phyloP scores from a whole-genome alignment of 1,284 basidiomycete species.

The Cutaneotrichosporon mucoides region DNA sequence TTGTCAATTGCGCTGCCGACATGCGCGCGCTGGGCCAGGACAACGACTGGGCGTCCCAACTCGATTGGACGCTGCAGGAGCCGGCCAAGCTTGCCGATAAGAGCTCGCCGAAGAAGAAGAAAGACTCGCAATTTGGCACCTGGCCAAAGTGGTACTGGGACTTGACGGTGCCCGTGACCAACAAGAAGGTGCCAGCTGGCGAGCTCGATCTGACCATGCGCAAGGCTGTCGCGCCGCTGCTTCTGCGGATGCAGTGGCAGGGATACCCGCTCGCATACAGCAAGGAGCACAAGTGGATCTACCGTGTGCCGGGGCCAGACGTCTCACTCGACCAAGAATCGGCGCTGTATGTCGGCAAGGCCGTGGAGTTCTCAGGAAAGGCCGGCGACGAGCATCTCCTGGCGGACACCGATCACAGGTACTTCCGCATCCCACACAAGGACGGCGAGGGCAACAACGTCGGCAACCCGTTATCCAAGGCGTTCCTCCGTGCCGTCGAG shows the following conservation, averaged over 20 bases:
- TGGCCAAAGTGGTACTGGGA: constrained; percentile 99
- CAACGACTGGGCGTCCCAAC: constrained; percentile 12
- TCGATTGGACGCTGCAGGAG: constrained; percentile 10
- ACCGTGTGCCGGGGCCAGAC: constrained; percentile 59
- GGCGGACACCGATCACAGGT: constrained; percentile 46
- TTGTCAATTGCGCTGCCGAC: constrained; percentile 22
- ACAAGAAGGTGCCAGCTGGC: constrained; percentile 34
- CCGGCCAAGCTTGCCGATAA: background rate
- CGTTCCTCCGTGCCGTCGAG: constrained; percentile 82
- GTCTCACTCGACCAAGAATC: constrained; percentile 61
- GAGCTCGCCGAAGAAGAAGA: background rate
- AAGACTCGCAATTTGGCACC: constrained; percentile 23
- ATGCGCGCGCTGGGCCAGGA: constrained; percentile 2
- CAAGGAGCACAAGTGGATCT: constrained; percentile 87
- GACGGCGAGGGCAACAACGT: constrained; percentile 93
- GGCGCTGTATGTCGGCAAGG: constrained; percentile 46
- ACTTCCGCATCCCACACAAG: constrained; percentile 93
- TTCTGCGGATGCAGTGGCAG: constrained; percentile 83
- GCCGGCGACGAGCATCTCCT: constrained; percentile 23
- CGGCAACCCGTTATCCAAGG: constrained; percentile 84
- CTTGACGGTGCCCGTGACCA: constrained; percentile 52
- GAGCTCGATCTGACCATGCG: constrained; percentile 81
- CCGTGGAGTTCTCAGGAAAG: constrained; percentile 17
- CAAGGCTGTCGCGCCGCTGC: constrained; percentile 74
- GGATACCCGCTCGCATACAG: constrained; percentile 82